phyloP scores from a whole-genome alignment of 2,329 filamentous ascomycete species.

The Neopestalotiopsis clavispora region DNA sequence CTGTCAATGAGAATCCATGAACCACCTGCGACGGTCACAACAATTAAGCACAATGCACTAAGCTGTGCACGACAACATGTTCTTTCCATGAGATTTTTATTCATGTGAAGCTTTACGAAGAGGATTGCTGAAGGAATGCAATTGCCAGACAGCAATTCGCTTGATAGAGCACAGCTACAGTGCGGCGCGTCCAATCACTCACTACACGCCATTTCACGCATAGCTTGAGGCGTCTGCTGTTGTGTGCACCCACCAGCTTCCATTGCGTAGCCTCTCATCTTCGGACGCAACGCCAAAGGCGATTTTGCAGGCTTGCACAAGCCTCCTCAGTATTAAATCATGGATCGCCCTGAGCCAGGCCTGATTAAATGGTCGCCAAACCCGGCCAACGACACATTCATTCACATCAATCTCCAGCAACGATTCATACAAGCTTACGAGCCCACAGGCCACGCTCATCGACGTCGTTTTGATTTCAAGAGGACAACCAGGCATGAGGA shows the following conservation, averaged over 20 bases:
- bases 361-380: slow-evolving; percentile 72
- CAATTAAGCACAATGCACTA: neutral
- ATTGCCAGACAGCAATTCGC: neutral
- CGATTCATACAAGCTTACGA: slow-evolving; percentile 67
- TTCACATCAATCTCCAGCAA: slow-evolving; percentile 69
- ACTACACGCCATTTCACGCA: neutral
- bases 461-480: slow-evolving; percentile 61
- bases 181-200: neutral
- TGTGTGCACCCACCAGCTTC: neutral
- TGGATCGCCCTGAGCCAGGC: slow-evolving; percentile 66
- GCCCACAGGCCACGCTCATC: slow-evolving; percentile 62
- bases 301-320: too few species aligned
- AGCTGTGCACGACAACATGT: neutral
- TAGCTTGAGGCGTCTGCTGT: neutral
- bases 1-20: neutral
- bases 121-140: neutral
- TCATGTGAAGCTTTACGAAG: neutral
- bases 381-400: slow-evolving; percentile 61
- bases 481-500: slow-evolving; percentile 65
- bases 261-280: neutral
- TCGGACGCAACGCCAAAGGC: neutral
- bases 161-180: neutral
- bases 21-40: neutral
- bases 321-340: slow-evolving; percentile 21
- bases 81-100: neutral